phyloP scores from a whole-genome alignment of 1,139 yeast genomes.

The Yamadazyma aaseri region DNA sequence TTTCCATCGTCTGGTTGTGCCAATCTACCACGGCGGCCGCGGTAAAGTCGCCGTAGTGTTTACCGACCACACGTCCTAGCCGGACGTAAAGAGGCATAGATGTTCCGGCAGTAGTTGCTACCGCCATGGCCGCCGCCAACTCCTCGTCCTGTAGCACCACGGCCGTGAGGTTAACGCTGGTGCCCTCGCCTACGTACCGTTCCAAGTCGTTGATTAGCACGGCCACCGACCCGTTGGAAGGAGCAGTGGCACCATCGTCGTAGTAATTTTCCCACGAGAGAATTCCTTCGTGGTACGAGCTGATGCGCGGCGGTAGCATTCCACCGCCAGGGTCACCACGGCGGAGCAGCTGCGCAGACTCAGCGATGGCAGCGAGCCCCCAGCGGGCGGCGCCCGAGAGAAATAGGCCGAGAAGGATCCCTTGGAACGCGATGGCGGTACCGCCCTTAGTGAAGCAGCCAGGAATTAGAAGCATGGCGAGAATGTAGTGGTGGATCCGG shows the following conservation, averaged over 20 bases:
- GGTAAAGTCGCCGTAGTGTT: slow-evolving; percentile 51
- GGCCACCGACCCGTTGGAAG: slow-evolving; percentile 49
- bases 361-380: slow-evolving; percentile 90
- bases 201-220: slow-evolving; percentile 79
- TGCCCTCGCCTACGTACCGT: slow-evolving; percentile 56
- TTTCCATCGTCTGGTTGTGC: slow-evolving; percentile 54
- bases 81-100: slow-evolving; percentile 50
- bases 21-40: slow-evolving; percentile 55
- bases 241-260: slow-evolving; percentile 10
- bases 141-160: slow-evolving; percentile 23
- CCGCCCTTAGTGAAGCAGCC: slow-evolving; percentile 82
- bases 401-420: slow-evolving; percentile 75
- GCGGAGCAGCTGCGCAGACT: slow-evolving; percentile 64
- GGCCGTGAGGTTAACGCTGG: slow-evolving; percentile 38
- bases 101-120: slow-evolving; percentile 10
- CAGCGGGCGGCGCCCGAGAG: slow-evolving; percentile 87
- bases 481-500: slow-evolving; percentile 84
- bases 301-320: slow-evolving; percentile 56
- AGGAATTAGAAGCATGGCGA: slow-evolving; percentile 76
- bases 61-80: slow-evolving; percentile 38
- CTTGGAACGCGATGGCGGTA: slow-evolving; percentile 74
- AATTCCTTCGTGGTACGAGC: slow-evolving; percentile 33
- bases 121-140: background rate
- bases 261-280: slow-evolving; percentile 44
- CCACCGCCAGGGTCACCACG: slow-evolving; percentile 75